phyloP scores from a whole-genome alignment of 2,329 filamentous ascomycete species.

The Ophiostoma ips region DNA sequence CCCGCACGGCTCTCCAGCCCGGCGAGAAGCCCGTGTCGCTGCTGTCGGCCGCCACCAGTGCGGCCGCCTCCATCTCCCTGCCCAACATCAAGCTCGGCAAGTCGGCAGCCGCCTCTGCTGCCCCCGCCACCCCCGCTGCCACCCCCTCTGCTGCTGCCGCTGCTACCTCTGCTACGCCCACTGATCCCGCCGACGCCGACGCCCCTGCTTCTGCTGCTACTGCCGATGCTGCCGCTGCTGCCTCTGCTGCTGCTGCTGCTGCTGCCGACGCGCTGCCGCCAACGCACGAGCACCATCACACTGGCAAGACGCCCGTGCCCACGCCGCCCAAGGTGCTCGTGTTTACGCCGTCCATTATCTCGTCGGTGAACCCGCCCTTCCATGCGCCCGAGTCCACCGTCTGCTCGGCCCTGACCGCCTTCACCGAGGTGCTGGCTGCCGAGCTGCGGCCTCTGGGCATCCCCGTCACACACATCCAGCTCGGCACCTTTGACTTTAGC shows the following conservation, averaged over 20 bases:
- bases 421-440: slow-evolving; percentile 63
- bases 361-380: slow-evolving; percentile 65
- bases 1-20: slow-evolving; percentile 34
- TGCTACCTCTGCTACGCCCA: not conserved
- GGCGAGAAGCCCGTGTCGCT: slow-evolving; percentile 17
- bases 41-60: slow-evolving; percentile 4
- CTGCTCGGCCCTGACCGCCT: slow-evolving; percentile 75
- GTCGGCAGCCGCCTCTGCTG: not conserved
- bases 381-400: slow-evolving; percentile 76
- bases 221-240: not conserved
- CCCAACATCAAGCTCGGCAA: slow-evolving; percentile 2
- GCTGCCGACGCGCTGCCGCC: not conserved
- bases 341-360: slow-evolving; percentile 67
- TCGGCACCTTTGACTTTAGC: slow-evolving; percentile 80
- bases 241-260: not conserved
- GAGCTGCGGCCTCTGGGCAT: slow-evolving; percentile 68
- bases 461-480: slow-evolving; percentile 72
- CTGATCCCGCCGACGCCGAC: no score
- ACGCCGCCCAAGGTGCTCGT: slow-evolving; percentile 52
- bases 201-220: not conserved
- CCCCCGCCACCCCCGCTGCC: not conserved
- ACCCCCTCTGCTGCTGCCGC: not conserved
- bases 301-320: slow-evolving; percentile 1
- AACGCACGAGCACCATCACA: not conserved
- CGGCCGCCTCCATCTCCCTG: slow-evolving; percentile 28